These are phyloP conservation scores for Hysterangium stoloniferum DNA, from an alignment of 768 basidiomycete genomes.

Conservation along the genomic window DNA sequence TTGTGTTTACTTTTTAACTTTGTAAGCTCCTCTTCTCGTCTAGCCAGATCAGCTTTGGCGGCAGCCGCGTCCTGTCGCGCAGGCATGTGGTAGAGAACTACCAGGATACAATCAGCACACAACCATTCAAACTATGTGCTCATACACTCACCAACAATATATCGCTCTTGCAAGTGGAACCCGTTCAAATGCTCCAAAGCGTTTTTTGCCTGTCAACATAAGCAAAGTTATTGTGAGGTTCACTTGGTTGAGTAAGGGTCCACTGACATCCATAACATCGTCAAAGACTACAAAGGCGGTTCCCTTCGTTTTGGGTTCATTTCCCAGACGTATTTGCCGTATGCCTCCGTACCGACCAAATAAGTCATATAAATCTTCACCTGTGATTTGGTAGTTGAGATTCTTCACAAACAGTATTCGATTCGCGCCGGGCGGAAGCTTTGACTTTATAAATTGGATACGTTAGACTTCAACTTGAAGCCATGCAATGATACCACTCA, in stretches of 20 bases:
- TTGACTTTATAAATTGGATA: slow-evolving; percentile 52
- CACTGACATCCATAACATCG: slow-evolving; percentile 87
- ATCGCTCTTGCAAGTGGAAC: slow-evolving; percentile 96
- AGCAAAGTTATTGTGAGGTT: slow-evolving; percentile 3
- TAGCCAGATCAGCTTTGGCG: slow-evolving; percentile 85
- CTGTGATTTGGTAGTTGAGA: slow-evolving; percentile 85
- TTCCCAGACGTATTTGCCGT: slow-evolving; percentile 91
- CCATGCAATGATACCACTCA: slow-evolving; percentile 1
- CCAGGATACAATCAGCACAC: not conserved
- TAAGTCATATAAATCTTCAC: slow-evolving; percentile 92
- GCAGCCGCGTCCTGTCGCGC: slow-evolving; percentile 94
- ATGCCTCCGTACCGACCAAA: slow-evolving; percentile 97
- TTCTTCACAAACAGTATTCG: slow-evolving; percentile 92
- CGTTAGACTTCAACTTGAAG: not conserved
- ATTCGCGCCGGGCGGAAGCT: slow-evolving; percentile 88
- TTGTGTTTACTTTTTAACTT: slow-evolving; percentile 82
- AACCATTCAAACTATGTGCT: not conserved
- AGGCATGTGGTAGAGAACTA: slow-evolving; percentile 93
- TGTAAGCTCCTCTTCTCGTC: slow-evolving; percentile 83
- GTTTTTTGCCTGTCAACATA: slow-evolving; percentile 73
- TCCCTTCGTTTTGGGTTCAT: slow-evolving; percentile 85
- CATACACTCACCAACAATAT: slow-evolving; percentile 65
- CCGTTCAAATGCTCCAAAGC: slow-evolving; percentile 95
- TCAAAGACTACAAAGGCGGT: slow-evolving; percentile 97
- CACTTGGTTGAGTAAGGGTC: too few species aligned